Base-by-base conservation (phyloP, 2,329 filamentous ascomycete genomes). In the Rhinocladiella mackenziei region DNA sequence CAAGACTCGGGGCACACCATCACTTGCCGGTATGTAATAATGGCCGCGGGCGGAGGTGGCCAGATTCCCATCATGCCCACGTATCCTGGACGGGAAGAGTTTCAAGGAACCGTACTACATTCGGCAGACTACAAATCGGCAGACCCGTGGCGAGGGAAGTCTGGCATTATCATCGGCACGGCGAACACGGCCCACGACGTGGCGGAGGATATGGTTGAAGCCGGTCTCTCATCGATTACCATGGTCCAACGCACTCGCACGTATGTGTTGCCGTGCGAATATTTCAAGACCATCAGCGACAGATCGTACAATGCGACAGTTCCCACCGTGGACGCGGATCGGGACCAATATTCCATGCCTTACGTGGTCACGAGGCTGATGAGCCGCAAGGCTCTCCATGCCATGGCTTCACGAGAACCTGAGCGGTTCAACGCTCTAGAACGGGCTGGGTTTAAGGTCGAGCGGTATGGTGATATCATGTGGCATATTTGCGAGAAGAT, bases 161-260 rank as follows among this genome's bases (percentile, higher is more conserved):
- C 62, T 22, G 71, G 65, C 4, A 54, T 74, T 22, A 65, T 75
- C 1, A 58, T 75, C 11, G 71, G 72, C 18, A 67, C 65, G 13
- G 73, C 67, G 38, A 74, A 74, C 50, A 72, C 70, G 1, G 57
- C 56, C 1, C 70, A 74, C 56, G 71, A 74, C 53, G 64, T 74
- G 17, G 68, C 70, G 2, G 65, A 72, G 54, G 69, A 74, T 55
- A 73, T 72, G 62, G 61, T 64, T 26, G 61, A 66, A 15, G 65
- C 65, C 5, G 65, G 65, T 3, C 51, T 67, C 37, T 60, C 64
- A 22, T 63, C 68, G 13, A 58, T 68, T 10, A 74, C 70, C 9
- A 69, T 74, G 53, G 56, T 74, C 1, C 72, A 74, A 49, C 65
- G 71, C 20, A 62, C 57, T 33, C 62, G 58, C 6, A 74, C 71